Evolutionary conservation across 192 early-diverging fungal genomes (phyloP), one percentile per base, ranked within the genome.

Genomic region (Funneliformis geosporum): DNA sequence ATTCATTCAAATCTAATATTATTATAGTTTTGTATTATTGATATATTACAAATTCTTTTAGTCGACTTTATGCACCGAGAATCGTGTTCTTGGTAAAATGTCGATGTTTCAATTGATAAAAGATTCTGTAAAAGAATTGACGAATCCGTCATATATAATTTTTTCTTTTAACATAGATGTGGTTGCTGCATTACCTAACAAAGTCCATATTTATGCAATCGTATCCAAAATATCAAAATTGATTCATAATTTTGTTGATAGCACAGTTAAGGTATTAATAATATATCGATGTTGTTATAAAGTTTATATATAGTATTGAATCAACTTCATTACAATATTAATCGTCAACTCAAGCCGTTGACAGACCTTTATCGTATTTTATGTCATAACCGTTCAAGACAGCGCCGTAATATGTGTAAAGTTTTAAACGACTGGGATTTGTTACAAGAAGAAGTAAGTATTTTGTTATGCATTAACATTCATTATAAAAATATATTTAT

Each of bases 301-400:
- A 47, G 59, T 23, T 59, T 28, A 28, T 25, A n/a, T 28, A 28
- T 50, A 11, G 11, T 74, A 9, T 59, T 25, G 33, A 60, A 46
- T 14, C 55, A 47, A 33, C 14, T 38, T 27, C 33, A n/a, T 74
- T 21, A 38, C 72, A 79, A 81, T 27, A 27, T 46, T 42, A 78
- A 77, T 81, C 6, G 79, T 73, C 80, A 64, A 6, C 76, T 78
- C 59, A 86, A 90, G 82, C 85, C 89, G 0, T 86, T 91, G 79
- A 78, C 84, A n/a, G 85, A 87, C 65, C 82, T 84, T 8, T 78
- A 88, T 33, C 86, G 85, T 73, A 85, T 90, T 27, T 82, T 86
- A 23, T 89, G 88, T 18, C 87, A 88, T 65, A 93, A 93, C 55
- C 87, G 89, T 10, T 82, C 91, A 23, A 83, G 92, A 0, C 90